Base-by-base conservation (phyloP, 208 protist genomes). In the Blastocrithidia nonstop region DNA sequence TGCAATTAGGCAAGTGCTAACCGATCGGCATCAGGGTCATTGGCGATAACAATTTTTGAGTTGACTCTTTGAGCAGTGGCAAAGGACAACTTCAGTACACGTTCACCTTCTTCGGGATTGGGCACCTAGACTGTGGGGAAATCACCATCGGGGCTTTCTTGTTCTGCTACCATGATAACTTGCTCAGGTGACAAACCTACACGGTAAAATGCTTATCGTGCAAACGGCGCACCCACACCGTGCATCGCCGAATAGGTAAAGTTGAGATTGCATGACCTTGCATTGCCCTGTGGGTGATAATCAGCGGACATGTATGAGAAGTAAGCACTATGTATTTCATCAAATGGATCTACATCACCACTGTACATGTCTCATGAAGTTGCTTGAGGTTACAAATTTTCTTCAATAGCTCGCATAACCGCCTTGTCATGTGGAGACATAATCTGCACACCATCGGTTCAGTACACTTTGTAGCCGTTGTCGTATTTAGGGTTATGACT, bases 391-490 rank as follows among this genome's bases (percentile, higher is more conserved):
- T 64, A 54, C 17, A 96, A 72, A 55, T 97, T 88, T 24, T 54
- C 42, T 9, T 80, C 31, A 55, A 99, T 99, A 21, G 37, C 5
- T 15, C 41, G 46, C 9, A 80, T 57, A 57, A 99, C 98, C 16
- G 56, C 74, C n/a, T 59, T 61, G 57, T 99, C 97, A 49, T 87
- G 69, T 11, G 97, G 97, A 13, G 83, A 29, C 40, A 97, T 79
- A 54, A 98, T 97, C 65, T 97, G 90, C 7, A 75, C 73, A 16
- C 92, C 95, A 63, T 96, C 97, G 3, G 60, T 43, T 89, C 94
- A 98, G 66, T 98, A 98, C 8, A 99, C 89, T 66, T 99, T 99
- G 67, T 98, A 99, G 19, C 97, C 97, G 67, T 99, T 99, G 78
- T 99, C 94, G 22, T 93, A 58, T 66, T 98, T 98, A 11, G 97